phyloP scores from a whole-genome alignment of 352 stramenopile species.

The Globisporangium nunn region DNA sequence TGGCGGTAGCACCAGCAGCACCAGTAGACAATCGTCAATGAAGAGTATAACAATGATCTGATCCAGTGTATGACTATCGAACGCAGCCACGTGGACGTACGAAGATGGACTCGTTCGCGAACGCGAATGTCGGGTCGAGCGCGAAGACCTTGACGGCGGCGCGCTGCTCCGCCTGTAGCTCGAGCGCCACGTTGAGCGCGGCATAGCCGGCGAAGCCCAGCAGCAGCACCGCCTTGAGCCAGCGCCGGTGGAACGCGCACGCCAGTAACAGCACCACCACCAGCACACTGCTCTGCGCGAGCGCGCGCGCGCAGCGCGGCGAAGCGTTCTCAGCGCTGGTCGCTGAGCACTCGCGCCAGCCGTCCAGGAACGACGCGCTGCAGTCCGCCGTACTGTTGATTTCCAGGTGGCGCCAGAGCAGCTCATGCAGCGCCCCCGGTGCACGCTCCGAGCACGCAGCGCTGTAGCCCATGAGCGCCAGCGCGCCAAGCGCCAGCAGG shows the following conservation, averaged over 20 bases:
- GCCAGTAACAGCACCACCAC: slow-evolving; percentile 18
- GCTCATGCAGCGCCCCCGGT: slow-evolving; percentile 1
- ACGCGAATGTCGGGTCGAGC: slow-evolving; percentile 69
- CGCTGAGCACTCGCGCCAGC: slow-evolving; percentile 8
- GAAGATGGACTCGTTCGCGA: slow-evolving; percentile 79
- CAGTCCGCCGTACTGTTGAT: slow-evolving; percentile 5
- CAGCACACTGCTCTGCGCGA: slow-evolving; percentile 13
- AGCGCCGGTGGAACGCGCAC: slow-evolving; percentile 46
- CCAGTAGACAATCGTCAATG: not conserved
- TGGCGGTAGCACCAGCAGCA: not conserved
- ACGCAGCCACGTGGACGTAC: slow-evolving; percentile 24
- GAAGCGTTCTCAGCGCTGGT: slow-evolving; percentile 5
- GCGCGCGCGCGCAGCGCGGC: slow-evolving; percentile 10
- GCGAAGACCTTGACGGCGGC: slow-evolving; percentile 54
- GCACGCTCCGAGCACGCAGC: slow-evolving; percentile 15
- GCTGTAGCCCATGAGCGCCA: slow-evolving; percentile 17
- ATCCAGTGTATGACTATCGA: too few species aligned
- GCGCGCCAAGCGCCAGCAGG: slow-evolving; percentile 19
- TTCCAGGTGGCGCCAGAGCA: slow-evolving; percentile 25
- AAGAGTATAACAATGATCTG: too few species aligned
- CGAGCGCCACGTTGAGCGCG: slow-evolving; percentile 24
- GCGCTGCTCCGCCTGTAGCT: slow-evolving; percentile 44
- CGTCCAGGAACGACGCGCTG: slow-evolving; percentile 7
- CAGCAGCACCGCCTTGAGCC: slow-evolving; percentile 58
- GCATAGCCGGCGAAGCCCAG: slow-evolving; percentile 15